These are phyloP conservation scores for Cryphonectria carpinicola DNA, from an alignment of 2,329 filamentous ascomycete species.

Conservation along the genomic window DNA sequence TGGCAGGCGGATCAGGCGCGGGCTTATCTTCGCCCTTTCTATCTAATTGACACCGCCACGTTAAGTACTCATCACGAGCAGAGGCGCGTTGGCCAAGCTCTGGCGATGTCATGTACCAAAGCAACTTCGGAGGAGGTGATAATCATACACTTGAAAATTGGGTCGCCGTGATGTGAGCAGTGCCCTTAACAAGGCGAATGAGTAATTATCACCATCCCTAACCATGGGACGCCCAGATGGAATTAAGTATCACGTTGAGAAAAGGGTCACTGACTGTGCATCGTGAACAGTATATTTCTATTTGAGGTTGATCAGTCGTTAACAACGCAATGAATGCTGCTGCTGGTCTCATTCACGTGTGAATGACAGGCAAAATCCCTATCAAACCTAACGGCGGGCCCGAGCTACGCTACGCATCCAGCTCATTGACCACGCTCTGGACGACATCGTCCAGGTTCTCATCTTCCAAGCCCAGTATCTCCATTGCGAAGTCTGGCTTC, in stretches of 20 bases:
- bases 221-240: neutral
- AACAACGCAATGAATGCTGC: neutral
- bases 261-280: neutral
- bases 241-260: neutral
- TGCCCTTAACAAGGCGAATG: neutral
- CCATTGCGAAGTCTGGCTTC: slow-evolving; percentile 51
- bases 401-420: neutral
- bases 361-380: neutral
- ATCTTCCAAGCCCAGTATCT: slow-evolving; percentile 47
- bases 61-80: neutral
- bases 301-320: neutral
- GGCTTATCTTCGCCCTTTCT: no score
- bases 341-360: neutral
- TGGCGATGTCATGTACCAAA: neutral
- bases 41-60: neutral
- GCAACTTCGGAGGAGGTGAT: neutral
- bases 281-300: neutral
- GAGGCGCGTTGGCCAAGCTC: neutral
- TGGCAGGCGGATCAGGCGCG: neutral
- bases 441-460: slow-evolving; percentile 51
- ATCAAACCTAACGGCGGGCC: neutral
- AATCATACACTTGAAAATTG: neutral
- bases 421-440: slow-evolving; percentile 36
- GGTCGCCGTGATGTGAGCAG: neutral
- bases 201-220: neutral